Conservation (phyloP, 2,329 filamentous ascomycete genomes). For the Diplodia sapinea region DNA sequence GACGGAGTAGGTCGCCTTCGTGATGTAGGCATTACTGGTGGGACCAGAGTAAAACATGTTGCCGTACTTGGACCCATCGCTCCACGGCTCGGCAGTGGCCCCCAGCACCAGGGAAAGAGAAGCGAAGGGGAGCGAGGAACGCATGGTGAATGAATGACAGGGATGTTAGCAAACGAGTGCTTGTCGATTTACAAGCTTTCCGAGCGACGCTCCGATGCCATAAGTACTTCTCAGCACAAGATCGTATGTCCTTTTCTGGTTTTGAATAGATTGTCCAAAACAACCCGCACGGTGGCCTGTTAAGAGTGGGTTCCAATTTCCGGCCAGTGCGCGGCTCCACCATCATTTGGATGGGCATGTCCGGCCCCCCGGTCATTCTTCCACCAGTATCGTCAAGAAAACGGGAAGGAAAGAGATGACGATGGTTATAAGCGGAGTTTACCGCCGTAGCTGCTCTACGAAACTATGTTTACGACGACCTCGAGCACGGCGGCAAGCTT, state of each 20-base stretch:
- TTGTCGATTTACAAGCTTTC: neutral
- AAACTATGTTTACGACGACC: neutral
- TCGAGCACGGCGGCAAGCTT: neutral
- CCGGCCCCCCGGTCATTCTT: too few species aligned
- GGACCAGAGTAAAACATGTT: constrained; percentile 32
- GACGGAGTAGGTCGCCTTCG: constrained; percentile 32
- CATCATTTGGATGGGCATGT: too few species aligned
- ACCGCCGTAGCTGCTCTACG: neutral
- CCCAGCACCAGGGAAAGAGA: constrained; percentile 16
- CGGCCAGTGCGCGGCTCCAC: too few species aligned
- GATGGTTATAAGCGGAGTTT: too few species aligned
- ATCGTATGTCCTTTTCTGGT: neutral
- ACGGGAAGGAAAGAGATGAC: too few species aligned
- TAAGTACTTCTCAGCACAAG: constrained; percentile 3
- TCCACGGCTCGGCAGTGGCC: constrained; percentile 3
- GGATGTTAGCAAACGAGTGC: neutral
- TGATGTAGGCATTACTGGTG: constrained; percentile 31
- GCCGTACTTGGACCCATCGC: constrained; percentile 25
- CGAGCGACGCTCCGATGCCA: neutral
- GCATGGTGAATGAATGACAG: constrained; percentile 5
- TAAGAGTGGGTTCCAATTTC: too few species aligned
- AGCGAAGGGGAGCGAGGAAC: neutral
- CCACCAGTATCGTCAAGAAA: too few species aligned
- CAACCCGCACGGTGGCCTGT: too few species aligned
- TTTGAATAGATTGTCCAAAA: neutral